Evolutionary conservation across 2,329 filamentous ascomycete species (phyloP).

Genomic region (Fusarium acutatum): DNA sequence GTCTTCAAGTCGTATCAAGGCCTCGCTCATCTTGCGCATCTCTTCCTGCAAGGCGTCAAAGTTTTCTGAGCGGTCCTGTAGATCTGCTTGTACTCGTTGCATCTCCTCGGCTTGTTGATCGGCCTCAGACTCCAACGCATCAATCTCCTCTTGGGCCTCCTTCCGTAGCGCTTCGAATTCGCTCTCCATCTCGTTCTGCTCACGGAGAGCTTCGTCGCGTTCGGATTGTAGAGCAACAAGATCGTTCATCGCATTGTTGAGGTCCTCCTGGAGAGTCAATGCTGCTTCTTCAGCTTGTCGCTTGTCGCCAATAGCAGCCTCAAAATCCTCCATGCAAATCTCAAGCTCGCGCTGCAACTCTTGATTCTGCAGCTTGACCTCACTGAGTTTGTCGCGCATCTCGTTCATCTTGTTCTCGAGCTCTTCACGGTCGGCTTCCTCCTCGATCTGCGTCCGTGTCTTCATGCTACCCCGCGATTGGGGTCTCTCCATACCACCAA

Average conservation of each 20-base stretch:
- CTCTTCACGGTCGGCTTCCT: conserved; percentile 85
- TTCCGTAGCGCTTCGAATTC: conserved; percentile 69
- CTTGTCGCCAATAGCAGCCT: conserved; percentile 72
- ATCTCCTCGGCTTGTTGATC: conserved; percentile 78
- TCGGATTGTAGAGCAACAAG: conserved; percentile 81
- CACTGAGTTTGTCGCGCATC: conserved; percentile 85
- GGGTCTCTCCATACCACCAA: conserved; percentile 73
- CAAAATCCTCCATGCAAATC: conserved; percentile 80
- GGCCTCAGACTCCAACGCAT: conserved; percentile 73
- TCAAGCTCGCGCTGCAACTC: conserved; percentile 86
- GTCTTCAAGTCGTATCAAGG: conserved; percentile 86
- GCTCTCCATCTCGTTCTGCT: conserved; percentile 65
- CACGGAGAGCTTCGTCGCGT: conserved; percentile 83
- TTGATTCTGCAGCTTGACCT: conserved; percentile 88
- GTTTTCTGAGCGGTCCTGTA: conserved; percentile 82
- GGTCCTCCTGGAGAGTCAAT: conserved; percentile 78
- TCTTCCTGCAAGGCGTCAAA: conserved; percentile 92
- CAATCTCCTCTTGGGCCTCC: conserved; percentile 73
- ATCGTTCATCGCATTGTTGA: conserved; percentile 82
- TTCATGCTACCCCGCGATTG: conserved; percentile 77
- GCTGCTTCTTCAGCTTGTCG: conserved; percentile 66
- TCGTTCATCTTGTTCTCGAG: conserved; percentile 85
- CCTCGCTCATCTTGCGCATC: conserved; percentile 91
- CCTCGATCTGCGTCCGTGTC: conserved; percentile 67
- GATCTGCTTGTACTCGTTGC: conserved; percentile 73